phyloP scores from a whole-genome alignment of 1,284 basidiomycete genomes.

The Cutaneotrichosporon cyanovorans region DNA sequence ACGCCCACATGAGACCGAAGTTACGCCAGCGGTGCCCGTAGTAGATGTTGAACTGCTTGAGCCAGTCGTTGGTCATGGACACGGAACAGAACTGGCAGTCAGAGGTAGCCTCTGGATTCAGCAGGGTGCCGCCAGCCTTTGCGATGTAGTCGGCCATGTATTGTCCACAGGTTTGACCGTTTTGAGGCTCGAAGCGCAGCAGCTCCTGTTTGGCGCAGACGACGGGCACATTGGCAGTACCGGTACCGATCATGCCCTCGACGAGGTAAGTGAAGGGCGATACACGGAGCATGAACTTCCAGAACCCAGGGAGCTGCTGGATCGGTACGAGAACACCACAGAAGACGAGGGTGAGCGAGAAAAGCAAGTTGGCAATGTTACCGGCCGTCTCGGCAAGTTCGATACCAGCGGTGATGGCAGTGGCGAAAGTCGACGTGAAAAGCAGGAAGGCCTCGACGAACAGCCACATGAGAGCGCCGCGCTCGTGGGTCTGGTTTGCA shows the following conservation, averaged over 20 bases:
- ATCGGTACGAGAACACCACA: constrained; percentile 53
- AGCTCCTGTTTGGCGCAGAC: constrained; percentile 45
- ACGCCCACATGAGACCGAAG: constrained; percentile 58
- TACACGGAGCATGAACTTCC: constrained; percentile 73
- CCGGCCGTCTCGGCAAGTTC: constrained; percentile 45
- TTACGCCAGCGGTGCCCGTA: constrained; percentile 57
- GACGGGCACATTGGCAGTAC: constrained; percentile 46
- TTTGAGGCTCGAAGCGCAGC: constrained; percentile 39
- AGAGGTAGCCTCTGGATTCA: constrained; percentile 28
- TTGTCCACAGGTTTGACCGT: constrained; percentile 44
- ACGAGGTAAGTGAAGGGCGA: constrained; percentile 60
- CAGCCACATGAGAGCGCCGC: constrained; percentile 43
- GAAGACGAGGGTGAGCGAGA: constrained; percentile 52
- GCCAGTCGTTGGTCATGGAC: constrained; percentile 54
- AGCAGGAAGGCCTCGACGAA: constrained; percentile 41
- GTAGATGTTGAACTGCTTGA: constrained; percentile 54
- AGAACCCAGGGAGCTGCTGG: constrained; percentile 57
- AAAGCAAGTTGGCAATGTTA: constrained; percentile 46
- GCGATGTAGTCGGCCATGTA: constrained; percentile 44
- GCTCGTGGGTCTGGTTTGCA: constrained; percentile 33
- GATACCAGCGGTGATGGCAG: constrained; percentile 40
- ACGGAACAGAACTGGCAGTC: constrained; percentile 47
- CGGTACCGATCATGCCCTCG: constrained; percentile 52
- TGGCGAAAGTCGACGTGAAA: constrained; percentile 46
- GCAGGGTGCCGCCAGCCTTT: constrained; percentile 40